phyloP scores from a whole-genome alignment of 2,329 filamentous ascomycete species.

The Alternaria sp. region DNA sequence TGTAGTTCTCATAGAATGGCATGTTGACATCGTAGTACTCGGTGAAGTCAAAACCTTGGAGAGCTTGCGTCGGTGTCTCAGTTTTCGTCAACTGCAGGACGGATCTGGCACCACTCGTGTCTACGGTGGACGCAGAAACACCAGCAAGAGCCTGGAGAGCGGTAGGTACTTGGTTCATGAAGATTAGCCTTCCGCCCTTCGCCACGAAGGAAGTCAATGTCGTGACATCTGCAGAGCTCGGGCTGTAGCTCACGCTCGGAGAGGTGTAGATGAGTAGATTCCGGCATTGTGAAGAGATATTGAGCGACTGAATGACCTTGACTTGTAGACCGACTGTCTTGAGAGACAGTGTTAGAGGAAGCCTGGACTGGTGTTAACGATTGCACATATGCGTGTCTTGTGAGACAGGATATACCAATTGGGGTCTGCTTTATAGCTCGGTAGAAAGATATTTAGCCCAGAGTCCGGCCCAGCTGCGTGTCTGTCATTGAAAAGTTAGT shows the following conservation, averaged over 20 bases:
- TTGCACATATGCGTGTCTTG: no score
- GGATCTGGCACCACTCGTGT: constrained; percentile 3
- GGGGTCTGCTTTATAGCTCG: constrained; percentile 5
- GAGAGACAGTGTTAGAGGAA: constrained; percentile 4
- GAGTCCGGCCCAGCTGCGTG: constrained; percentile 5
- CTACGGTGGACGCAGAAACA: constrained; percentile 5
- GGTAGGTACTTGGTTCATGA: constrained; percentile 9
- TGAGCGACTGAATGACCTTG: constrained; percentile 6
- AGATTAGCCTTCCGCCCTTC: constrained; percentile 9
- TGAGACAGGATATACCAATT: neutral
- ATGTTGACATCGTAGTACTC: constrained; percentile 9
- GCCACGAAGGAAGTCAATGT: constrained; percentile 6
- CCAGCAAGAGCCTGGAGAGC: constrained; percentile 8
- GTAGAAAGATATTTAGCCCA: constrained; percentile 7
- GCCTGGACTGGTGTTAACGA: neutral
- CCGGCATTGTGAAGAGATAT: constrained; percentile 5
- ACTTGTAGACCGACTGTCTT: constrained; percentile 11
- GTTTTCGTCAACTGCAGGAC: constrained; percentile 6
- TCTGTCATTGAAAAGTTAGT: neutral
- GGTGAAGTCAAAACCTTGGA: constrained; percentile 6
- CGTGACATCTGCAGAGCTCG: constrained; percentile 2
- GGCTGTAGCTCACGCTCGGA: constrained; percentile 8
- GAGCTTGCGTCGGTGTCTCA: constrained; percentile 3
- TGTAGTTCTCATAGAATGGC: constrained; percentile 13
- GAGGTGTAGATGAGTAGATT: constrained; percentile 8